phyloP scores from a whole-genome alignment of 805 yeast genomes.

The Saccharomyces paradoxus region DNA sequence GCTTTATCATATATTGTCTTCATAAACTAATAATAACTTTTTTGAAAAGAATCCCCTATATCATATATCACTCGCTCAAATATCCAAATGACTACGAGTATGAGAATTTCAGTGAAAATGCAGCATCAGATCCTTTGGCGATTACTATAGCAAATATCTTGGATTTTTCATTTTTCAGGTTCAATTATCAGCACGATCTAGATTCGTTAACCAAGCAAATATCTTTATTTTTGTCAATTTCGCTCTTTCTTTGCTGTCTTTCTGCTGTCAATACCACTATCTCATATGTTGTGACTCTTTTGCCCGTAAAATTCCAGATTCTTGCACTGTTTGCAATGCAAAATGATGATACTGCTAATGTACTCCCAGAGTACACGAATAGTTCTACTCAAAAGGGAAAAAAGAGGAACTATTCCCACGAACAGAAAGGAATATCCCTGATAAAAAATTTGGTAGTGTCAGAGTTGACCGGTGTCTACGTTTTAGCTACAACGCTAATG shows the following conservation, averaged over 20 bases:
- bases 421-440: slow-evolving; percentile 22
- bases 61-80: slow-evolving; percentile 11
- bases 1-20: slow-evolving; percentile 31
- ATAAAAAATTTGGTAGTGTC: slow-evolving; percentile 34
- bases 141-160: slow-evolving; percentile 31
- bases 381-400: not conserved
- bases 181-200: slow-evolving; percentile 30
- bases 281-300: slow-evolving; percentile 39
- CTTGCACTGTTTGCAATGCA: slow-evolving; percentile 24
- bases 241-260: slow-evolving; percentile 53
- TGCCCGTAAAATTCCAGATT: slow-evolving; percentile 31
- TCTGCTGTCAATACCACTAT: slow-evolving; percentile 57
- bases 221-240: slow-evolving; percentile 46
- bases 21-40: slow-evolving; percentile 31
- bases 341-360: slow-evolving; percentile 6
- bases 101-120: slow-evolving; percentile 12
- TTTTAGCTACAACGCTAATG: slow-evolving; percentile 34
- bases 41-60: slow-evolving; percentile 21
- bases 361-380: slow-evolving; percentile 15
- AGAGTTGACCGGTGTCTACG: slow-evolving; percentile 34
- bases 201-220: slow-evolving; percentile 32
- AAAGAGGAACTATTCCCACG: not conserved
- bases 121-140: slow-evolving; percentile 32
- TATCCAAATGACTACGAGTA: slow-evolving; percentile 16
- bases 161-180: slow-evolving; percentile 27